Conservation (phyloP, 768 basidiomycete genomes). For the Filobasidium wieringae region DNA sequence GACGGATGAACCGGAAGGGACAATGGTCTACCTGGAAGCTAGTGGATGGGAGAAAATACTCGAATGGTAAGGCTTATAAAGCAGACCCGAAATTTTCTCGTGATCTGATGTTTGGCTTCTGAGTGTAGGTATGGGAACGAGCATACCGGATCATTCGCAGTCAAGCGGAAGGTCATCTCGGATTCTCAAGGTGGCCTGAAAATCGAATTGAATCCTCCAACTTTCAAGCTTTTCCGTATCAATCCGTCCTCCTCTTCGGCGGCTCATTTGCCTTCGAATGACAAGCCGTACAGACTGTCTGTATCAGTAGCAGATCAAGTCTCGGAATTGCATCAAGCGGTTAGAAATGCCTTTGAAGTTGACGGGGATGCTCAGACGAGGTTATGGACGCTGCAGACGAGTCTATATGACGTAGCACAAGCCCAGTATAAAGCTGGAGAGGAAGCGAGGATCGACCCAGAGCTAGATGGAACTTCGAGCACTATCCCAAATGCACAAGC, state of each 20-base stretch:
- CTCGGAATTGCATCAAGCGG: conserved; percentile 35
- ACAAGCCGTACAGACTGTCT: conserved; percentile 40
- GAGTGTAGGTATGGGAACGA: background rate
- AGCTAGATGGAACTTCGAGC: too few species aligned
- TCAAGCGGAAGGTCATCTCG: conserved; percentile 49
- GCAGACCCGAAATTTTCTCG: background rate
- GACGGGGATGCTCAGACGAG: conserved; percentile 34
- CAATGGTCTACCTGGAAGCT: conserved; percentile 8
- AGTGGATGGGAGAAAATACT: conserved; percentile 11
- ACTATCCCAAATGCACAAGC: background rate
- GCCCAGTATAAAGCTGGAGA: background rate
- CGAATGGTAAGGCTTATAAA: conserved; percentile 2
- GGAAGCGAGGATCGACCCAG: background rate
- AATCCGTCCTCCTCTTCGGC: conserved; percentile 38
- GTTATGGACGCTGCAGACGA: conserved; percentile 48
- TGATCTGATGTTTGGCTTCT: background rate
- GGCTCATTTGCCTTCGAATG: conserved; percentile 25
- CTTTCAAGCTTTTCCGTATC: conserved; percentile 47
- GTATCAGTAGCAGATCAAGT: conserved; percentile 50
- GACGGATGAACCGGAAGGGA: background rate
- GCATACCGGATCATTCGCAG: background rate
- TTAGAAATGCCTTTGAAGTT: conserved; percentile 19
- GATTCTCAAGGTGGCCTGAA: conserved; percentile 48
- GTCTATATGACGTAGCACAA: background rate
- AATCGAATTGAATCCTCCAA: conserved; percentile 63